Conservation (phyloP, 805 yeast species). For the Yamadazyma nakazawae region DNA sequence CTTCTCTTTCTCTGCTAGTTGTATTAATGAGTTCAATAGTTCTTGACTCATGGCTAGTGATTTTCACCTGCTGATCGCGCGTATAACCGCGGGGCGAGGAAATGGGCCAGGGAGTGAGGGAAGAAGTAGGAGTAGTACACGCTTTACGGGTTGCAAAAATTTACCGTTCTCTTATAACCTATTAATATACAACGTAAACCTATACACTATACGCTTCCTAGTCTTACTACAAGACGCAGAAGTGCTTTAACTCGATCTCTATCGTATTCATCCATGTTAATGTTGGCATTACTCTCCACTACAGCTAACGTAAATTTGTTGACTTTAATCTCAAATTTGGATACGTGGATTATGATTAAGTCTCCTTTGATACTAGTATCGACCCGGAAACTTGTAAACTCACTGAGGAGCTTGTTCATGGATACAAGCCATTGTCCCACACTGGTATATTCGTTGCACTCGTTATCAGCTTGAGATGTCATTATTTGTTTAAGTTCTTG, state of each 20-base stretch:
- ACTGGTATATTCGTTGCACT: constrained; percentile 4
- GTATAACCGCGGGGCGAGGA: constrained; percentile 2
- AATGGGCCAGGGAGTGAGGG: too few relatives aligned
- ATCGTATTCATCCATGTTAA: constrained; percentile 9
- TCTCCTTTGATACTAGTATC: constrained; percentile 8
- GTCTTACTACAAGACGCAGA: constrained; percentile 1
- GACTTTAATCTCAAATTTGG: constrained; percentile 9
- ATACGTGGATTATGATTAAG: constrained; percentile 4
- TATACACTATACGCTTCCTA: not conserved
- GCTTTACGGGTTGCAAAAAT: not conserved
- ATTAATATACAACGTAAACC: not conserved
- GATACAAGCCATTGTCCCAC: constrained; percentile 13
- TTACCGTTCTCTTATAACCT: not conserved
- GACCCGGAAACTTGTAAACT: constrained; percentile 5
- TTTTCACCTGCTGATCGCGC: not conserved
- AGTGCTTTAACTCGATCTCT: not conserved
- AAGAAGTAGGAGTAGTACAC: not conserved
- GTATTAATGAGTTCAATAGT: constrained; percentile 25
- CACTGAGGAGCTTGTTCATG: constrained; percentile 10
- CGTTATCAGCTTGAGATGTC: not conserved
- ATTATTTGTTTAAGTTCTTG: not conserved
- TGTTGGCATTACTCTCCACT: constrained; percentile 6
- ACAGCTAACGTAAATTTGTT: constrained; percentile 8
- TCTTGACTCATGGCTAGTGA: constrained; percentile 15
- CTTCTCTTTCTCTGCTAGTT: constrained; percentile 36